Evolutionary conservation across 2,329 filamentous ascomycete genomes (phyloP), one percentile per base, ranked within the genome.

Genomic region (Bipolaris bicolor): DNA sequence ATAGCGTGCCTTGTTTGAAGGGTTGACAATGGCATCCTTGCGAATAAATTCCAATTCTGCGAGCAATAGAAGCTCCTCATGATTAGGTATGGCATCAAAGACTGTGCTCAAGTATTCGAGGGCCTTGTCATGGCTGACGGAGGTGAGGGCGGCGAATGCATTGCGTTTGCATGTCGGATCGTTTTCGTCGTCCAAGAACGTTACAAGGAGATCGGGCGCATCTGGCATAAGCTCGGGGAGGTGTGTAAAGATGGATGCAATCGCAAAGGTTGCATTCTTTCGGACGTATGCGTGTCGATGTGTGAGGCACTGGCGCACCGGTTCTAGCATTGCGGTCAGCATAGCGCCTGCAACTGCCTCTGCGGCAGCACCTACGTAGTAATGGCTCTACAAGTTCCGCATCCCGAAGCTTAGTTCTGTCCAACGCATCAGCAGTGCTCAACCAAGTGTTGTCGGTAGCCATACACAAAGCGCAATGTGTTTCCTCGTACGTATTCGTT

Each of bases 401-500:
- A 78, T 99, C 95, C 66, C 93, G 89, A 61, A 99, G 85, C 82
- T 99, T 99, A 84, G 90, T 95, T 57, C 73, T 76, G 49, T 57
- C 15, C 18, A 2, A 9, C 3, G 22, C 20, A 53, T 75, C 49
- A 75, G 67, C 57, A 52, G 20, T 18, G 54, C 45, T 10, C 16
- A 13, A 29, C 26, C 11, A 31, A 20, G 3, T 16, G 7, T 24
- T 9, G 6, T 15, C 24, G 49, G 34, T 29, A 24, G 40, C 22
- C 70, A 7, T 74, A 75, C 58, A 99, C 87, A 81, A 98, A 99
- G 72, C 95, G 92, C 61, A 99, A 83, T n/a, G 95, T 99, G 77
- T 97, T 97, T 75, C 95, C 95, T 66, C 95, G 88, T 66, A 99
- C 93, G 79, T 97, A 99, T 83, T 99, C 95, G 82, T 99, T 98